Percentiles rank a stretch among this genome's conserved stretches.
Conservation (phyloP, 768 basidiomycete species). For the Pleurotus eryngii region DNA sequence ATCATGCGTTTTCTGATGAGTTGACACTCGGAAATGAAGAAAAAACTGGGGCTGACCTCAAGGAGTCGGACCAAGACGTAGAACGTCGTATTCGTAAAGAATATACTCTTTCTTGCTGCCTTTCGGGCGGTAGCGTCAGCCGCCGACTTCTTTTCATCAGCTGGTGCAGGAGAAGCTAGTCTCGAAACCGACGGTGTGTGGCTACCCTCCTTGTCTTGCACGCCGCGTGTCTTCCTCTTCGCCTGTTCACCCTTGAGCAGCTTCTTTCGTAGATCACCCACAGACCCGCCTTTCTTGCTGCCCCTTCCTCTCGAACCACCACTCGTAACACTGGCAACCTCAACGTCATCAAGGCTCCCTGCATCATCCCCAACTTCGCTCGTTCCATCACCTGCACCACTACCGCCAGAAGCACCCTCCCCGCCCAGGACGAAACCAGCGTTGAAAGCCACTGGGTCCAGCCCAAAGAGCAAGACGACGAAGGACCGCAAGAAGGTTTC, state of each 20-base stretch:
- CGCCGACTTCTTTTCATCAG: conserved; percentile 24
- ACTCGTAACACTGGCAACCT: conserved; percentile 37
- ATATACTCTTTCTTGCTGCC: conserved; percentile 48
- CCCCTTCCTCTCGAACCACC: conserved; percentile 22
- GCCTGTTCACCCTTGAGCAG: conserved; percentile 81
- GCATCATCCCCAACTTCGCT: conserved; percentile 57
- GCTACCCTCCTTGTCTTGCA: conserved; percentile 34
- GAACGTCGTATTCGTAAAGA: conserved; percentile 88
- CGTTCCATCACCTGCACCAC: conserved; percentile 25
- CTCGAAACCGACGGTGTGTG: conserved; percentile 50
- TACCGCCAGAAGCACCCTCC: conserved; percentile 28
- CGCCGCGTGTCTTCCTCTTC: conserved; percentile 60
- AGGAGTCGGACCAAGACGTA: conserved; percentile 83
- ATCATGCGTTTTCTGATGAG: conserved; percentile 7
- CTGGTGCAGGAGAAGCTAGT: conserved; percentile 56
- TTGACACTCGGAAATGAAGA: not conserved
- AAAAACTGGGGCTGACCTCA: conserved; percentile 55
- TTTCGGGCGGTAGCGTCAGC: not conserved
- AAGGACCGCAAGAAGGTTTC: conserved; percentile 79
- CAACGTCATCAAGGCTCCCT: conserved; percentile 31
- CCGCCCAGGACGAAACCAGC: conserved; percentile 60
- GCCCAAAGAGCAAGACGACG: conserved; percentile 73
- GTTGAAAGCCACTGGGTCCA: conserved; percentile 69
- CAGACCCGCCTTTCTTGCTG: conserved; percentile 17
- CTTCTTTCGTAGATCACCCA: conserved; percentile 73